These are phyloP conservation scores for Pleurotus salmoneostramineus DNA, from an alignment of 768 basidiomycete species.

Conservation along the genomic window DNA sequence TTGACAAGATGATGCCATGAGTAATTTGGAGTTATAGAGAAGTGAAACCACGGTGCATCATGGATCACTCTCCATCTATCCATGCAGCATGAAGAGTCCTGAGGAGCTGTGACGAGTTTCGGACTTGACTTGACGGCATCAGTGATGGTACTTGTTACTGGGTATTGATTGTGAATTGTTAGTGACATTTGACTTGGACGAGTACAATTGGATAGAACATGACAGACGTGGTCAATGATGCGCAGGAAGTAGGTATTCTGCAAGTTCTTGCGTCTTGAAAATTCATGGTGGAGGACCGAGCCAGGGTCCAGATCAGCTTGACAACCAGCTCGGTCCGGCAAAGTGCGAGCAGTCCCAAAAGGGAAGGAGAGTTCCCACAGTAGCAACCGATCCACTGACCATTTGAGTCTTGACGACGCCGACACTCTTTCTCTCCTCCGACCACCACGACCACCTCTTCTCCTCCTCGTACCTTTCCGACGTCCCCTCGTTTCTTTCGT, in stretches of 20 bases:
- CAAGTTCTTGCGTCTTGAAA: no score
- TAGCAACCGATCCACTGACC: background rate
- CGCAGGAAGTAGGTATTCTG: no score
- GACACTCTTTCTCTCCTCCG: background rate
- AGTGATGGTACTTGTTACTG: background rate
- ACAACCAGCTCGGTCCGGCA: background rate
- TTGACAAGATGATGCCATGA: no score
- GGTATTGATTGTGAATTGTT: no score
- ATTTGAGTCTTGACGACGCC: background rate
- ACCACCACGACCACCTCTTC: background rate
- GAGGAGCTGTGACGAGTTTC: background rate
- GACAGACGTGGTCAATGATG: background rate
- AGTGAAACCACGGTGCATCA: no score
- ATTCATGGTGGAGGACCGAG: no score
- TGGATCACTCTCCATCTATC: background rate
- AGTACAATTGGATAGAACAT: background rate
- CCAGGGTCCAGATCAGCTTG: background rate
- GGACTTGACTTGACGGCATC: background rate
- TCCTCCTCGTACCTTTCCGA: constrained; percentile 2
- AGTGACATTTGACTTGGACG: no score
- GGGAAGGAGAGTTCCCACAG: constrained; percentile 1
- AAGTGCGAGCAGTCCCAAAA: background rate
- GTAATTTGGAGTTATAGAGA: no score
- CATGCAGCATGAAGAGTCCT: background rate
- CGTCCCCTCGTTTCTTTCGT: background rate